Conservation (phyloP, 768 basidiomycete genomes). For the Chalciporus piperatus region DNA sequence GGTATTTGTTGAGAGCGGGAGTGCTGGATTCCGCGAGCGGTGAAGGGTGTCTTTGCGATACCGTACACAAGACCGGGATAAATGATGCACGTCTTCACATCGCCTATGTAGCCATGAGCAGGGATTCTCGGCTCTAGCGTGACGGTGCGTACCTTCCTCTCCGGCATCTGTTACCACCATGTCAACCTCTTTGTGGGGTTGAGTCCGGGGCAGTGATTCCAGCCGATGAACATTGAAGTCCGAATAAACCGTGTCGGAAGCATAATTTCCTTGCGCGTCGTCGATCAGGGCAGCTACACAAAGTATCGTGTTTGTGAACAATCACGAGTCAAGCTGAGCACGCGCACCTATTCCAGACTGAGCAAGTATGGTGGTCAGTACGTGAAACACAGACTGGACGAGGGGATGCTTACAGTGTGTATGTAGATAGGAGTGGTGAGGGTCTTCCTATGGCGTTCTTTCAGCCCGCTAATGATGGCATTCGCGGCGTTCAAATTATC, state of each 20-base stretch:
- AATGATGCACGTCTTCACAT: conserved; percentile 50
- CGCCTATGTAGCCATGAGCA: conserved; percentile 37
- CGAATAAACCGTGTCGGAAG: conserved; percentile 41
- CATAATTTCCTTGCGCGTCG: conserved; percentile 38
- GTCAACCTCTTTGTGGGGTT: conserved; percentile 51
- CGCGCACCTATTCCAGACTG: conserved; percentile 48
- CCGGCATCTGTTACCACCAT: conserved; percentile 45
- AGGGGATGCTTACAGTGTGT: conserved; percentile 49
- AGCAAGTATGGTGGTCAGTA: conserved; percentile 7
- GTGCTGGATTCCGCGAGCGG: conserved; percentile 52
- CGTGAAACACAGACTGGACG: neutral
- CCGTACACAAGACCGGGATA: conserved; percentile 60
- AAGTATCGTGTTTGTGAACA: neutral
- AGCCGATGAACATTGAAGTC: conserved; percentile 48
- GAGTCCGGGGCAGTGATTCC: conserved; percentile 42
- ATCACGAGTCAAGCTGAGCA: neutral
- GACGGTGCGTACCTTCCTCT: conserved; percentile 36
- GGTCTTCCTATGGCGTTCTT: conserved; percentile 39
- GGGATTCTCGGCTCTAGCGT: neutral
- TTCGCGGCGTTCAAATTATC: conserved; percentile 43
- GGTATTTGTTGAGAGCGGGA: conserved; percentile 53
- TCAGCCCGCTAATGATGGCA: conserved; percentile 49
- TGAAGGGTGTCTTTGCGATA: conserved; percentile 44
- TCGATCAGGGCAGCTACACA: conserved; percentile 19
- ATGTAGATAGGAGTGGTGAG: conserved; percentile 47